Evolutionary conservation across 2,329 filamentous ascomycete genomes (phyloP).

Genomic region (Daldinia sp.): DNA sequence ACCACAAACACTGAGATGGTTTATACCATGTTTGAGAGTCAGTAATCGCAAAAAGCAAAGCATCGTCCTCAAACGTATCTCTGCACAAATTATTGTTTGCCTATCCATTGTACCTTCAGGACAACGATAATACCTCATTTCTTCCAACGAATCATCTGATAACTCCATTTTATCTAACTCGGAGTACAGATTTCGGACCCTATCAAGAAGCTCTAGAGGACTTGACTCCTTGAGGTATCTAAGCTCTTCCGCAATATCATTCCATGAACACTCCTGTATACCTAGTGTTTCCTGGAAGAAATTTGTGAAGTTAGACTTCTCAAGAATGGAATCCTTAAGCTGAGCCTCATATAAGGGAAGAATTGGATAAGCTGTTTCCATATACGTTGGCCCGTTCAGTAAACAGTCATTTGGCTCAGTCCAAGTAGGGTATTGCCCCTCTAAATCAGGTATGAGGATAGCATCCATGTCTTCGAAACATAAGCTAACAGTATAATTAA

Average conservation of each 20-base stretch:
- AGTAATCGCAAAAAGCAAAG: not conserved
- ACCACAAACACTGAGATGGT: constrained; percentile 16
- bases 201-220: not conserved
- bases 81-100: not conserved
- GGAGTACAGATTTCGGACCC: not conserved
- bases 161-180: not conserved
- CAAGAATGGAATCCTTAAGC: not conserved
- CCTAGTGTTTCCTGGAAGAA: constrained; percentile 4
- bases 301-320: not conserved
- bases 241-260: constrained; percentile 10
- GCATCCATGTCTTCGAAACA: not conserved
- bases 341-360: not conserved
- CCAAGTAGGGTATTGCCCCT: not conserved
- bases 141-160: not conserved
- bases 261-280: constrained; percentile 6
- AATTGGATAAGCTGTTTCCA: not conserved
- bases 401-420: not conserved
- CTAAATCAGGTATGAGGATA: not conserved
- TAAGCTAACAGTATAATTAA: not conserved
- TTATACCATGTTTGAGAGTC: constrained; percentile 8
- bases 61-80: not conserved
- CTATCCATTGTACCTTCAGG: no score
- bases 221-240: not conserved
- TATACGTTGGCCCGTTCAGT: constrained; percentile 3
- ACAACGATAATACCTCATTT: not conserved